Evolutionary conservation across 192 early-diverging fungal genomes (phyloP).

Genomic region (Dissophora globulifera): DNA sequence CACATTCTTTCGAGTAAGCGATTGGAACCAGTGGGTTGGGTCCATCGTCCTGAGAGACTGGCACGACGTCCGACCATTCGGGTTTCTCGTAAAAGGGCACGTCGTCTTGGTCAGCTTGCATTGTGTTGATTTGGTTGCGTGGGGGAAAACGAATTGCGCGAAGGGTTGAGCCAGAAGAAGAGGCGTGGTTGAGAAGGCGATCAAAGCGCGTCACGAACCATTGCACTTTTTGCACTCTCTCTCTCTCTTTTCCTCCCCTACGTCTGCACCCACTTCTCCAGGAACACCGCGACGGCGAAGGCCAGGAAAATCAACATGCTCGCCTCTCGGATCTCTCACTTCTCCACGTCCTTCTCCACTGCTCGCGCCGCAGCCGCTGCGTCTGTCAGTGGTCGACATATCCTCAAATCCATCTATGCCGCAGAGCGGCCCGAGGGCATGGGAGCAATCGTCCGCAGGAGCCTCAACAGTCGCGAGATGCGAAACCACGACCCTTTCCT

Average conservation of each 20-base stretch:
- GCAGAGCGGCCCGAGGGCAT: slow-evolving; percentile 77
- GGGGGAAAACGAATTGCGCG: neutral
- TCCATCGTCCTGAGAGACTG: slow-evolving; percentile 82
- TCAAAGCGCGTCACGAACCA: no score
- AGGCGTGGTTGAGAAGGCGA: neutral
- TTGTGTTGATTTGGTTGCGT: neutral
- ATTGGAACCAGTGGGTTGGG: slow-evolving; percentile 85
- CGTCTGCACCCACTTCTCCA: no score
- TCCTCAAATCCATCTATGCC: slow-evolving; percentile 58
- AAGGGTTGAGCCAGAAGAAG: neutral
- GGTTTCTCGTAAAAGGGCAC: slow-evolving; percentile 47
- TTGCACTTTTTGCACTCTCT: no score
- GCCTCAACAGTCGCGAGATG: slow-evolving; percentile 72
- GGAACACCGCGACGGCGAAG: no score
- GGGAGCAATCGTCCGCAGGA: slow-evolving; percentile 84
- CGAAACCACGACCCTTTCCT: slow-evolving; percentile 90
- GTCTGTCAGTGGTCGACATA: slow-evolving; percentile 48
- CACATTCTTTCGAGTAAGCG: slow-evolving; percentile 82
- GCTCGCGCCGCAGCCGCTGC: no score
- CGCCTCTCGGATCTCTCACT: slow-evolving; percentile 4
- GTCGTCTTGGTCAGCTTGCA: slow-evolving; percentile 14
- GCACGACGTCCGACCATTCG: slow-evolving; percentile 74
- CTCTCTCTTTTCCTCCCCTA: no score
- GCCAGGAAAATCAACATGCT: neutral
- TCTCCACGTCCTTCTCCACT: neutral